Percentiles rank a stretch among this genome's conserved stretches.
Conservation (phyloP, 1,284 basidiomycete species). For the Gymnopus androsaceus region DNA sequence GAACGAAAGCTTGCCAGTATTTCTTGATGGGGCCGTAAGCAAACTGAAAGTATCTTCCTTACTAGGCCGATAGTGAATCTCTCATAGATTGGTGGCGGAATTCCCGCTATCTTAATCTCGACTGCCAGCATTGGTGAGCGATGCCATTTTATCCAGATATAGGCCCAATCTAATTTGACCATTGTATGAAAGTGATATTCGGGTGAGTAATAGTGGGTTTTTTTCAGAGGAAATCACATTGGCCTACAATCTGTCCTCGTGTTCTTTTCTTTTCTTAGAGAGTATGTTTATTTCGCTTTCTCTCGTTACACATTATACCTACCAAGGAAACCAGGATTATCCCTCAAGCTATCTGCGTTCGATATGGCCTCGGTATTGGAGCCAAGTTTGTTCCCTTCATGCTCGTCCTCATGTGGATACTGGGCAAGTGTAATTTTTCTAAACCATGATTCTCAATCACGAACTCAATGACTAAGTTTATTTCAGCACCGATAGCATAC, state of each 20-base stretch:
- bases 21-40: slow-evolving; percentile 84
- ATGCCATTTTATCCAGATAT: too few species aligned
- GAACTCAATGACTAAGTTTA: too few species aligned
- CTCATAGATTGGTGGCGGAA: slow-evolving; percentile 74
- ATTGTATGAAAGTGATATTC: slow-evolving; percentile 9
- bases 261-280: slow-evolving; percentile 36
- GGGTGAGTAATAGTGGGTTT: neutral
- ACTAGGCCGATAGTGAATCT: neutral
- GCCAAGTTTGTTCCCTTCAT: slow-evolving; percentile 86
- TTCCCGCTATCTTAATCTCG: slow-evolving; percentile 84
- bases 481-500: slow-evolving; percentile 84
- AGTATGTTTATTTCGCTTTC: too few species aligned
- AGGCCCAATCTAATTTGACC: too few species aligned
- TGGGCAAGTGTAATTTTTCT: too few species aligned
- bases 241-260: neutral
- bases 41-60: neutral
- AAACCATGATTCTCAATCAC: too few species aligned
- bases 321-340: slow-evolving; percentile 79
- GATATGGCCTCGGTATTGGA: slow-evolving; percentile 89
- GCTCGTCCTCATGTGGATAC: slow-evolving; percentile 76
- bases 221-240: neutral
- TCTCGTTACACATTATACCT: neutral
- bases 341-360: slow-evolving; percentile 84
- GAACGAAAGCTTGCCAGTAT: slow-evolving; percentile 93
- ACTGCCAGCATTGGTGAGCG: slow-evolving; percentile 78